Evolutionary conservation across 2,329 filamentous ascomycete species (phyloP), one percentile per base, ranked within the genome.

Genomic region (Alternaria consortialis): DNA sequence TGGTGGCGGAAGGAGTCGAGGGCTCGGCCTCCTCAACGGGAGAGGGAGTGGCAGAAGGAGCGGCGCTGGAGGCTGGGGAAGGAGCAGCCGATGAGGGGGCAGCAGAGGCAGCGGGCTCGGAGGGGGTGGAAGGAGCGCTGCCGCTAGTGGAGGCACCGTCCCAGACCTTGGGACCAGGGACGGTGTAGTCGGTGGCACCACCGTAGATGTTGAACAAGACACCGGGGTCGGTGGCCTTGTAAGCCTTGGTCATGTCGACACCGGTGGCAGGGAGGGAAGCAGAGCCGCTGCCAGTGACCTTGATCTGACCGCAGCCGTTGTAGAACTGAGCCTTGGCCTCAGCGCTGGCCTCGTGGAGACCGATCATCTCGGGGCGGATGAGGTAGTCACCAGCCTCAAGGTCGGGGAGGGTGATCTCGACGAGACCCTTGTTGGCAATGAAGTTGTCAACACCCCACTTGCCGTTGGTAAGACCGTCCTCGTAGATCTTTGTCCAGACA

Each of bases 401-500:
- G 56, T 70, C 66, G 37, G 78, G 80, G 25, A 82, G 73, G 17
- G 72, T 79, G 65, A 82, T 66, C 25, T 71, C 71, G 62, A 80
- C 72, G 62, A 76, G 70, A 31, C 79, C 80, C 68, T 78, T 77
- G 73, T 77, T 77, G 62, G 71, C 60, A 53, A 77, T 80, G 64
- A 82, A 74, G n/a, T 61, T 79, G 36, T 77, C 71, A 44, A 80
- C 75, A 48, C 72, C 80, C 80, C 79, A 81, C 31, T 66, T 74
- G 44, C 71, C 70, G 42, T 59, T 60, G 42, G 64, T 61, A 36
- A 74, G 75, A 59, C 79, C 79, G 15, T 77, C 75, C 60, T 80
- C 75, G n/a, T 72, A 76, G 57, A 82, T 66, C 73, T 80, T 82
- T 60, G 82, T 79, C 84, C 84, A 86, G 72, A 84, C 83, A 60